Evolutionary conservation across 306 rosid species (phyloP).

Genomic region (Cucurbita argyrosperma): DNA sequence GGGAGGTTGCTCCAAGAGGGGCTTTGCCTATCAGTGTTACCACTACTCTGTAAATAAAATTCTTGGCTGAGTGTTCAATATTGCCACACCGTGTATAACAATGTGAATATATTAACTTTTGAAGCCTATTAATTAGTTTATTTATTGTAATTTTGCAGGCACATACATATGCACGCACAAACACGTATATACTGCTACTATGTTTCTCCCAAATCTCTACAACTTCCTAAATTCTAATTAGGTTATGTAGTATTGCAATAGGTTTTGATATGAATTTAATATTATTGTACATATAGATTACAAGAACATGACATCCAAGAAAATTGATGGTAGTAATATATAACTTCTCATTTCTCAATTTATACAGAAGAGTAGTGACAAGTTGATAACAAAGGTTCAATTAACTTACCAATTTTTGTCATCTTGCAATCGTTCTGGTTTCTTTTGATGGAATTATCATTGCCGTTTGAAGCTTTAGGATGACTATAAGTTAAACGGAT

Average conservation of each 20-base stretch:
- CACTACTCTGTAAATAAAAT: neutral
- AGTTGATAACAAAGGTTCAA: neutral
- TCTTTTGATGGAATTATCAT: conserved; percentile 18
- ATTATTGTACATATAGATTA: neutral
- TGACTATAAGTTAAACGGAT: conserved; percentile 50
- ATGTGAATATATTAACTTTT: neutral
- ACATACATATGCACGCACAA: no score
- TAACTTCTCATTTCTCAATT: neutral
- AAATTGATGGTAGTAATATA: neutral
- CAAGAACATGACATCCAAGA: neutral
- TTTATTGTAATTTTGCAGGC: neutral
- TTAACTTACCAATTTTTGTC: conserved; percentile 51
- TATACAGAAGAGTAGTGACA: neutral
- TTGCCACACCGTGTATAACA: neutral
- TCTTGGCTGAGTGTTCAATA: neutral
- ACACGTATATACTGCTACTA: neutral
- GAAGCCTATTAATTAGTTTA: neutral
- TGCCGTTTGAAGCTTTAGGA: conserved; percentile 15
- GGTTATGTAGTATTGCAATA: neutral
- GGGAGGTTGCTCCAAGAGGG: neutral
- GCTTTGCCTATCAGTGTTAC: neutral
- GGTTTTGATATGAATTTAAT: neutral
- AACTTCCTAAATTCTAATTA: neutral
- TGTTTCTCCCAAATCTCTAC: neutral
- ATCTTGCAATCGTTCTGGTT: conserved; percentile 33